A percentile compares a stretch with the other conserved stretches of the same genome.
These are phyloP conservation scores for Tetraselmis striata DNA, from an alignment of 139 green algal species.

Conservation along the genomic window DNA sequence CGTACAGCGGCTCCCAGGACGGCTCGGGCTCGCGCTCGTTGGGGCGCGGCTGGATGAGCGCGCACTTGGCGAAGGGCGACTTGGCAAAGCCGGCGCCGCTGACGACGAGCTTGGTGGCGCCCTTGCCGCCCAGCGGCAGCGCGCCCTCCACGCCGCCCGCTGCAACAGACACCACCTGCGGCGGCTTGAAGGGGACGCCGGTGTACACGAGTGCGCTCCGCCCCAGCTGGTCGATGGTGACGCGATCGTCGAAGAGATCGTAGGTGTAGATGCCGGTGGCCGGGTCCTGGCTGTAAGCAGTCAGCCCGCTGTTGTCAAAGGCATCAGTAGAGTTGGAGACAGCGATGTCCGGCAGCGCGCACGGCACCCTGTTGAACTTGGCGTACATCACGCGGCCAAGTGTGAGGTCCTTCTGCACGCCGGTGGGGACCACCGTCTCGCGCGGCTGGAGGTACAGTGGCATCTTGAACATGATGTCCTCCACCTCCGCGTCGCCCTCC, in stretches of 20 bases:
- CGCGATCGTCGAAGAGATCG: neutral
- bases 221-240: neutral
- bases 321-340: neutral
- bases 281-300: neutral
- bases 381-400: constrained; percentile 18
- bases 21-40: neutral
- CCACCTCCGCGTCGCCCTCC: constrained; percentile 9
- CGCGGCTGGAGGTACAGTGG: neutral
- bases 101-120: constrained; percentile 7
- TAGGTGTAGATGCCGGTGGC: neutral
- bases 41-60: neutral
- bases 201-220: constrained; percentile 17
- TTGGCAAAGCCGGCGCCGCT: constrained; percentile 21
- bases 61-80: constrained; percentile 20
- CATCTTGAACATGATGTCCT: constrained; percentile 17
- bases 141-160: neutral
- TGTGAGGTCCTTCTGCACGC: constrained; percentile 16
- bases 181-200: constrained; percentile 14
- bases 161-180: neutral
- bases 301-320: neutral
- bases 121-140: constrained; percentile 9
- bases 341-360: neutral
- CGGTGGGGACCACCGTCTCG: neutral
- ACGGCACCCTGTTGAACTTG: constrained; percentile 20
- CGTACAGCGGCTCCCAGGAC: neutral